Percentiles rank a stretch among this genome's conserved stretches.
phyloP scores from a whole-genome alignment of 139 green algal species.

The Nannochloris sp. region DNA sequence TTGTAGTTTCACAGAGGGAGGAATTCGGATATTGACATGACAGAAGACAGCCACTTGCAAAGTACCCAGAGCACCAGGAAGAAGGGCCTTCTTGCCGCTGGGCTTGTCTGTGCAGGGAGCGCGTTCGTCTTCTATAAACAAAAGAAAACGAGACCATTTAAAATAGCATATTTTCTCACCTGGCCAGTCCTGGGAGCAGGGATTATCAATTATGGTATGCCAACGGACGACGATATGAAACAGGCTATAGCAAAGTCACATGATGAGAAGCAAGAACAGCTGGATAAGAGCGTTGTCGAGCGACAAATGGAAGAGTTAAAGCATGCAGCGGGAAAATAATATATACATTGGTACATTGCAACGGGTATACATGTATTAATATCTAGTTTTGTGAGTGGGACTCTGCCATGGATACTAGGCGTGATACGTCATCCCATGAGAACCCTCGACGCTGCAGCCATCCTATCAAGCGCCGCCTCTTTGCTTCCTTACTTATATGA shows the following conservation, averaged over 20 bases:
- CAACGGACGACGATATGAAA: conserved; percentile 13
- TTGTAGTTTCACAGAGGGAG: no score
- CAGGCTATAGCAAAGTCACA: background rate
- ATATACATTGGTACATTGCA: background rate
- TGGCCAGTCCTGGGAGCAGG: conserved; percentile 22
- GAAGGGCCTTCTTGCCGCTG: conserved; percentile 15
- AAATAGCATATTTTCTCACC: conserved; percentile 19
- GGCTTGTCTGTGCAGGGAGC: conserved; percentile 10
- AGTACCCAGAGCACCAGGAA: background rate
- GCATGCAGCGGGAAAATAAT: conserved; percentile 1
- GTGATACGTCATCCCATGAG: conserved; percentile 23
- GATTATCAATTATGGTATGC: conserved; percentile 4
- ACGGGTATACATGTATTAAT: no score
- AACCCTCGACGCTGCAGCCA: conserved; percentile 37
- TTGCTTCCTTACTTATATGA: conserved; percentile 17
- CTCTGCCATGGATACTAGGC: conserved; percentile 6
- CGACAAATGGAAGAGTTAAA: conserved; percentile 1
- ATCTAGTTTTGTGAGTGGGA: no score
- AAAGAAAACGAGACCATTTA: conserved; percentile 23
- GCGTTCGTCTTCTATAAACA: conserved; percentile 22
- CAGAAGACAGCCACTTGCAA: no score
- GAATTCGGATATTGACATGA: no score
- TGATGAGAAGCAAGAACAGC: background rate
- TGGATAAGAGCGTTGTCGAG: background rate
- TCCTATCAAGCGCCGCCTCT: conserved; percentile 24